Percentiles rank a stretch among this genome's conserved stretches.
These are phyloP conservation scores for Cyberlindnera nakhonratchasimensis DNA, from an alignment of 805 yeast genomes.

Conservation along the genomic window DNA sequence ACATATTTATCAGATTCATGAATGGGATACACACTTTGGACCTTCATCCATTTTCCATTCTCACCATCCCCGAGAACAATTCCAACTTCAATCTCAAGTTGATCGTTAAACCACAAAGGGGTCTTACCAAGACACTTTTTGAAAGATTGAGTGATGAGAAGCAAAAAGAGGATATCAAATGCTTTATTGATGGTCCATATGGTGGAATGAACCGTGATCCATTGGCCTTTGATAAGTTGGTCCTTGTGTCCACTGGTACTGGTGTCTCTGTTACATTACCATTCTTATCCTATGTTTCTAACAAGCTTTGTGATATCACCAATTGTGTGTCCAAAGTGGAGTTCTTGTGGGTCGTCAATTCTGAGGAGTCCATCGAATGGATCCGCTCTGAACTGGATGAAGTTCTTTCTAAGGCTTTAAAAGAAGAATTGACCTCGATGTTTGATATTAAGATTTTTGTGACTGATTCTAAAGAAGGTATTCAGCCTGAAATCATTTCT, in stretches of 20 bases:
- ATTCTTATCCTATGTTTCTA: constrained; percentile 31
- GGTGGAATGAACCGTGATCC: constrained; percentile 50
- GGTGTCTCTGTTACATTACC: constrained; percentile 52
- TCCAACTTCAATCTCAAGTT: constrained; percentile 36
- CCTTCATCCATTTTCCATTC: constrained; percentile 55
- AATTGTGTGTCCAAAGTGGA: constrained; percentile 30
- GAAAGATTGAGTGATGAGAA: constrained; percentile 28
- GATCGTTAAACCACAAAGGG: constrained; percentile 43
- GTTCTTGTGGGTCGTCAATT: constrained; percentile 44
- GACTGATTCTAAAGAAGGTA: constrained; percentile 27
- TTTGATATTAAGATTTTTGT: constrained; percentile 28
- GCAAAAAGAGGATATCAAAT: constrained; percentile 27
- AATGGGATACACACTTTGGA: constrained; percentile 43
- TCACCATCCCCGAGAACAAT: constrained; percentile 30
- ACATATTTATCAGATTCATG: constrained; percentile 44
- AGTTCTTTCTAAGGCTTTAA: background rate
- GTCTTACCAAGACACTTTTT: constrained; percentile 41
- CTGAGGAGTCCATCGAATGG: constrained; percentile 38
- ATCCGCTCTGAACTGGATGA: constrained; percentile 34
- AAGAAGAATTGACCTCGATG: background rate
- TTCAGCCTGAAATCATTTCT: background rate
- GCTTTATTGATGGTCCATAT: constrained; percentile 54
- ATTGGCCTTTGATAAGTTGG: constrained; percentile 41
- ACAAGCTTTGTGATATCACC: constrained; percentile 11
- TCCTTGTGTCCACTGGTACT: constrained; percentile 45